Percentiles rank a stretch among this genome's conserved stretches.
phyloP scores from a whole-genome alignment of 352 stramenopile species.

The Pythium graminicola region DNA sequence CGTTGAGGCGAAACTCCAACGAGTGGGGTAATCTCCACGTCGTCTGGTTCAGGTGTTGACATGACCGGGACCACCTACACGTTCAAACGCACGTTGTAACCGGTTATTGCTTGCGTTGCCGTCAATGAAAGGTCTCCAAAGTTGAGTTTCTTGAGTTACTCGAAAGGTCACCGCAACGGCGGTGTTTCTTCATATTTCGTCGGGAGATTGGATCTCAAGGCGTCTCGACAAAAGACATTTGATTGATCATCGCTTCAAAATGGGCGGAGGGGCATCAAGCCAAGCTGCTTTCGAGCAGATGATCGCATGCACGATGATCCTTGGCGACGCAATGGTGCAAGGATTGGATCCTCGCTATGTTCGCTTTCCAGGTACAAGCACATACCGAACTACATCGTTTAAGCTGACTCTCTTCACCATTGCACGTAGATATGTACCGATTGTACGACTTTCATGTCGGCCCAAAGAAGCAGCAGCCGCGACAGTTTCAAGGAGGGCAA shows the following conservation, averaged over 20 bases:
- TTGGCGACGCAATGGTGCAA: constrained; percentile 77
- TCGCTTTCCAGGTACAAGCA: constrained; percentile 48
- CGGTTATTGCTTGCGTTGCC: not conserved
- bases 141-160: not conserved
- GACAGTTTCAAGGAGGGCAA: constrained; percentile 47
- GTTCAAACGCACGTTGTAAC: too few species aligned
- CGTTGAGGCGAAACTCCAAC: not conserved
- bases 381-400: not conserved
- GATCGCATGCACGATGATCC: constrained; percentile 80
- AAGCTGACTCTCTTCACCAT: not conserved
- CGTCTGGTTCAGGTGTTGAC: too few species aligned
- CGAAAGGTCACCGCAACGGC: not conserved
- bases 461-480: constrained; percentile 43
- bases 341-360: constrained; percentile 72
- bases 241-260: constrained; percentile 14
- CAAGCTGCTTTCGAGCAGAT: constrained; percentile 73
- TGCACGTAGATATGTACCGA: constrained; percentile 56
- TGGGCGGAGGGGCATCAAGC: constrained; percentile 66
- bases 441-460: constrained; percentile 81
- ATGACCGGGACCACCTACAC: too few species aligned
- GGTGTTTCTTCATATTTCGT: not conserved
- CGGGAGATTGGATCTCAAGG: not conserved
- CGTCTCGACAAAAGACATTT: not conserved
- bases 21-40: not conserved
- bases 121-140: too few species aligned